Percentiles rank a stretch among this genome's conserved stretches.
Evolutionary conservation across 345 rosid genomes (phyloP).

Genomic region (Populus pruinosa): DNA sequence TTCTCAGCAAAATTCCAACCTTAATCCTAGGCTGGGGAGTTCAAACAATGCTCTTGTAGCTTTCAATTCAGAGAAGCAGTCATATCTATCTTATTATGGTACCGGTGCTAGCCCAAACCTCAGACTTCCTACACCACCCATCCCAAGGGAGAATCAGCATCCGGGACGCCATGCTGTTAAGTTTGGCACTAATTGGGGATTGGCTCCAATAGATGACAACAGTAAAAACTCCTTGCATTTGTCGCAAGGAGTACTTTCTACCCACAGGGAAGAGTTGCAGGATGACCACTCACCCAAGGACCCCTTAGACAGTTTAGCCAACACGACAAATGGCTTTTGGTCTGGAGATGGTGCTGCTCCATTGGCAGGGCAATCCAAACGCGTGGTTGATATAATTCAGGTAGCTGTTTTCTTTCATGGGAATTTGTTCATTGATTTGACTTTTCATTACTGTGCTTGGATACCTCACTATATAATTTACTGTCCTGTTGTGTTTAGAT

Average conservation of each 20-base stretch:
- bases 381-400: conserved; percentile 38
- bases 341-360: conserved; percentile 19
- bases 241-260: conserved; percentile 45
- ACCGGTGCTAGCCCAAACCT: conserved; percentile 35
- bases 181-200: conserved; percentile 32
- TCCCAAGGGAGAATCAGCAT: conserved; percentile 28
- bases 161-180: conserved; percentile 23
- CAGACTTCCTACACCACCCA: conserved; percentile 36
- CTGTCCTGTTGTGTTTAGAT: neutral
- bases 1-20: conserved; percentile 26
- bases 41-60: conserved; percentile 9
- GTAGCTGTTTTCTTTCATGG: conserved; percentile 20
- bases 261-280: conserved; percentile 58
- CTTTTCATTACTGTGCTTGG: neutral
- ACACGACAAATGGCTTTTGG: conserved; percentile 23
- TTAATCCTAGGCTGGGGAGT: conserved; percentile 18
- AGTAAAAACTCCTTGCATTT: conserved; percentile 27
- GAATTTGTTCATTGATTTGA: neutral
- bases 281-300: conserved; percentile 38
- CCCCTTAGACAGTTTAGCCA: conserved; percentile 19
- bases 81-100: conserved; percentile 19
- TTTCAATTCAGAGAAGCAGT: conserved; percentile 26
- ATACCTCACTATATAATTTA: neutral
- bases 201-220: conserved; percentile 25
- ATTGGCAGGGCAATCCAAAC: conserved; percentile 23